These are phyloP conservation scores for Nyctanthes arbortristis DNA, from an alignment of 257 asterid species.

Conservation along the genomic window DNA sequence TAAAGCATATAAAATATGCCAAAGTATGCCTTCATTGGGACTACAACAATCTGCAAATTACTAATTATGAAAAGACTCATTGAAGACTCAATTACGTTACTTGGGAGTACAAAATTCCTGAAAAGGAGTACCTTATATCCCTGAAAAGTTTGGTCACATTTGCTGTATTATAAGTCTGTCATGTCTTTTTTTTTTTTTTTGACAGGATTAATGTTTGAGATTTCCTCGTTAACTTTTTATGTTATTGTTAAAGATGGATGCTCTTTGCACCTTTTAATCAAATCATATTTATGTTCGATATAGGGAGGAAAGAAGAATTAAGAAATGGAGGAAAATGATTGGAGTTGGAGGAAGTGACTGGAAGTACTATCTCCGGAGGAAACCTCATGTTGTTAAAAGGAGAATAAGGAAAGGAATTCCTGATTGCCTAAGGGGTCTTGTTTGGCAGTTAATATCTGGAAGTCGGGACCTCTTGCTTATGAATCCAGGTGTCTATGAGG, in stretches of 20 bases:
- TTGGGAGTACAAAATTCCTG: conserved; percentile 2
- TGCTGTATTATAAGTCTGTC: conserved; percentile 4
- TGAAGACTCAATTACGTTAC: too few relatives aligned
- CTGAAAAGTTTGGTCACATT: conserved; percentile 2
- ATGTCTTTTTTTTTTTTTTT: conserved; percentile 8
- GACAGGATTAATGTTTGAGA: conserved; percentile 11
- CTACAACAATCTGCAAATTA: not conserved
- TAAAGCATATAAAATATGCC: not conserved
- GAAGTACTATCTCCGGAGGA: conserved; percentile 94
- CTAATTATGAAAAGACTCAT: too few relatives aligned
- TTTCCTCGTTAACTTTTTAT: not conserved
- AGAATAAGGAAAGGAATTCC: conserved; percentile 98
- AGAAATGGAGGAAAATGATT: conserved; percentile 99
- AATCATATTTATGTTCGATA: conserved; percentile 20
- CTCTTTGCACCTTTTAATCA: conserved; percentile 16
- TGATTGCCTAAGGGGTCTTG: conserved; percentile 96
- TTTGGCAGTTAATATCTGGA: conserved; percentile 97
- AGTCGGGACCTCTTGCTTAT: conserved; percentile 96
- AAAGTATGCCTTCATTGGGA: not conserved
- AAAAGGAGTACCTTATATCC: conserved; percentile 15
- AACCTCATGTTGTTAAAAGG: conserved; percentile 91
- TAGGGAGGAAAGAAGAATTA: conserved; percentile 89
- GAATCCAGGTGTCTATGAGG: conserved; percentile 99
- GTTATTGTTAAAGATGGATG: not conserved
- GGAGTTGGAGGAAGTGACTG: conserved; percentile 99